Evolutionary conservation across 1,284 basidiomycete species (phyloP), one percentile per base, ranked within the genome.

Genomic region (Melampsora larici-populina): DNA sequence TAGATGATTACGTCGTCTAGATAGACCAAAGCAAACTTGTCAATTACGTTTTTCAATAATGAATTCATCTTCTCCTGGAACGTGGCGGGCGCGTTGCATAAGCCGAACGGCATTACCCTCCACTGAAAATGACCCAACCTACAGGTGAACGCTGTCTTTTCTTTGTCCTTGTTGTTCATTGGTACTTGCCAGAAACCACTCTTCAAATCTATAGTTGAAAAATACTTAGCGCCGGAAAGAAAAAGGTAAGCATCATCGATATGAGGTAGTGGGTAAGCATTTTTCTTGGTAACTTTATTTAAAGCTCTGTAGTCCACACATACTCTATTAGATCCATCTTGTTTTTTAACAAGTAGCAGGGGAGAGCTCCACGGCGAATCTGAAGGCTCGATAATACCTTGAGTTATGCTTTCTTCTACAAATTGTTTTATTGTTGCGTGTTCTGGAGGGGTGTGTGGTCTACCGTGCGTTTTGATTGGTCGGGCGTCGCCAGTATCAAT

Each of bases 261-360:
- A 6, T 17, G 33, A 7, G 70, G 70, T 5, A 71, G 15, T 0
- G 70, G 70, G 40, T n/a, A 71, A 33, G 33, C 51, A 31, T 71
- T 43, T 62, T 71, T 71, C 1, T 36, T 26, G 4, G 51, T 71
- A n/a, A 71, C 13, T 1, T 29, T 13, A 43, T 71, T 71, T 4
- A 71, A 18, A 43, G 51, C 43, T n/a, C 70, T 3, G 62, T 71
- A 71, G 24, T 60, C 31, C 7, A 62, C 55, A 62, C 70, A 71
- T 40, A 62, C 55, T 21, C 55, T 58, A 17, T 13, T n/a, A 1
- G 31, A 40, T 1, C 70, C 70, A 40, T 36, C 36, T 36, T 3
- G 36, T 36, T 36, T 36, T 9, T 36, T 36, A 9, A 36, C 36
- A 36, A 36, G 36, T 36, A 36, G 9, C 4, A 36, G 36, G 36